phyloP scores from a whole-genome alignment of 2,329 filamentous ascomycete species.

The Beauveria caledonica region DNA sequence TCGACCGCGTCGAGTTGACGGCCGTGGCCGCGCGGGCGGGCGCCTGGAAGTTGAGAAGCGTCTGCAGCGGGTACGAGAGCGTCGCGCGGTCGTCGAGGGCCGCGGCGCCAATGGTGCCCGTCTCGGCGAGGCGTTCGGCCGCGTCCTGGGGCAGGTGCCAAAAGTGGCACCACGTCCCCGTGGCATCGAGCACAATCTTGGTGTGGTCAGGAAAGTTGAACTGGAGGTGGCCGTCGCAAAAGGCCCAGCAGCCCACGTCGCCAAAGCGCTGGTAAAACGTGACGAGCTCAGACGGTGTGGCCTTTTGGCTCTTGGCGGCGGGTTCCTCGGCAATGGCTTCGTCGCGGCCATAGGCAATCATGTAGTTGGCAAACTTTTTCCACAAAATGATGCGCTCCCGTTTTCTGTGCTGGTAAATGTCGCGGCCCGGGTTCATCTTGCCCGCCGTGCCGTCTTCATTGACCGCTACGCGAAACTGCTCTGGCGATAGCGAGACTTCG shows the following conservation, averaged over 20 bases:
- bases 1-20: slow-evolving; percentile 30
- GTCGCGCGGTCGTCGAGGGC: slow-evolving; percentile 63
- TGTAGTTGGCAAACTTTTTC: slow-evolving; percentile 69
- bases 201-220: slow-evolving; percentile 88
- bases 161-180: slow-evolving; percentile 69
- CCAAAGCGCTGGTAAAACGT: slow-evolving; percentile 77
- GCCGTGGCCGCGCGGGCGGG: slow-evolving; percentile 23
- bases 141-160: slow-evolving; percentile 68
- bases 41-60: slow-evolving; percentile 58
- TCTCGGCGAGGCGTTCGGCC: slow-evolving; percentile 53
- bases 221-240: slow-evolving; percentile 72
- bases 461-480: slow-evolving; percentile 49
- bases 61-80: slow-evolving; percentile 63
- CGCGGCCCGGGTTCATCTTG: slow-evolving; percentile 54
- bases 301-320: slow-evolving; percentile 31
- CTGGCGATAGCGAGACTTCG: slow-evolving; percentile 55
- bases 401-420: slow-evolving; percentile 58
- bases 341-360: slow-evolving; percentile 66
- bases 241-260: slow-evolving; percentile 74
- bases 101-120: slow-evolving; percentile 61
- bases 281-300: slow-evolving; percentile 48
- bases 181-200: slow-evolving; percentile 69
- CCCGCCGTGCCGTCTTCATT: slow-evolving; percentile 51
- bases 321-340: slow-evolving; percentile 47
- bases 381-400: slow-evolving; percentile 58